Evolutionary conservation across 2,329 filamentous ascomycete species (phyloP).

Genomic region (Fusarium abutilonis): DNA sequence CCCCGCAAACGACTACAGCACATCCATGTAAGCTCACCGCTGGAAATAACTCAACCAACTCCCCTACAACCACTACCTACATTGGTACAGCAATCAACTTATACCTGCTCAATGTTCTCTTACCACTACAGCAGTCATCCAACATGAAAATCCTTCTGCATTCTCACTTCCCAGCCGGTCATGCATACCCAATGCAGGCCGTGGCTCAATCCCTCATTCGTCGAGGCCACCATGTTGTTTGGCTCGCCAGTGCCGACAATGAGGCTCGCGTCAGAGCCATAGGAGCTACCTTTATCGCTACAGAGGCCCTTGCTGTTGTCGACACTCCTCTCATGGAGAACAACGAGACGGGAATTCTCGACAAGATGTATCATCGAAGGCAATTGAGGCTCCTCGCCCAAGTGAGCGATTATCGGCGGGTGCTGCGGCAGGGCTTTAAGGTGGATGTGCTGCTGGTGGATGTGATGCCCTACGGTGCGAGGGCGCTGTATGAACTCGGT

Average conservation of each 20-base stretch:
- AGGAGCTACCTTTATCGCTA: slow-evolving; percentile 50
- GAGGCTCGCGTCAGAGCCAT: slow-evolving; percentile 48
- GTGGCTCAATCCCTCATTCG: slow-evolving; percentile 51
- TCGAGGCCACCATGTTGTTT: slow-evolving; percentile 52
- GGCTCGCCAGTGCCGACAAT: slow-evolving; percentile 51
- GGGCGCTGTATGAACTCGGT: slow-evolving; percentile 50
- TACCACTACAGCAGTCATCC: not conserved
- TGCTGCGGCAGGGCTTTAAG: slow-evolving; percentile 42
- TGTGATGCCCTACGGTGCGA: slow-evolving; percentile 51
- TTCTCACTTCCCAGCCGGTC: slow-evolving; percentile 54
- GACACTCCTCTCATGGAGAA: slow-evolving; percentile 46
- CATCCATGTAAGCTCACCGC: slow-evolving; percentile 15
- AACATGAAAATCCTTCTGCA: slow-evolving; percentile 53
- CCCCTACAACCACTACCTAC: not conserved
- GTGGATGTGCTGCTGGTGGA: slow-evolving; percentile 52
- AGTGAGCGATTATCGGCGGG: slow-evolving; percentile 50
- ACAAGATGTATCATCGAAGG: slow-evolving; percentile 42
- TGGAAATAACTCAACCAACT: not conserved
- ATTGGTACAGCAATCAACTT: too few species aligned
- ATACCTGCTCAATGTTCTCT: not conserved
- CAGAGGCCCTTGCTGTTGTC: slow-evolving; percentile 45
- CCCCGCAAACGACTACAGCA: not conserved
- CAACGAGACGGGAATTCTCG: slow-evolving; percentile 48
- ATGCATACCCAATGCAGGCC: slow-evolving; percentile 54
- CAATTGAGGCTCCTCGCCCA: slow-evolving; percentile 48